Base-by-base conservation (phyloP, 2,329 filamentous ascomycete genomes). In the Cladosporium sp. region DNA sequence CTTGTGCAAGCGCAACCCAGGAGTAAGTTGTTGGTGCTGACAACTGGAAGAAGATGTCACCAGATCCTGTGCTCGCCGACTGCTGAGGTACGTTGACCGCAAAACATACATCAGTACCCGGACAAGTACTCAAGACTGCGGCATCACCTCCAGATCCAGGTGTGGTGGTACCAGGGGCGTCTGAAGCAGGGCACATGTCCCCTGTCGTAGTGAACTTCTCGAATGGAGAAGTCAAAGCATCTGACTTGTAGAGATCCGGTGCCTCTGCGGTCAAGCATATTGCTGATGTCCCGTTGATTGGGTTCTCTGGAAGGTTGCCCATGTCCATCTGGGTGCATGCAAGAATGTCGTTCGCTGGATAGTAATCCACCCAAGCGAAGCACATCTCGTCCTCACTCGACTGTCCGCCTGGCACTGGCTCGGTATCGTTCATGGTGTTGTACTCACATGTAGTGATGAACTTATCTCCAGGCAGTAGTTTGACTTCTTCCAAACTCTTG, bases 1-100 rank as follows among this genome's bases (percentile, higher is more conserved):
- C 86, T 72, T 87, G 84, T 7, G 85, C 86, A 5, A 88, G 73
- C 2, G 80, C 83, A 40, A 86, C 80, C 83, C 84, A 88, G 74
- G 81, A 75, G 71, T 85, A 81, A 3, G 74, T 78, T 53, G 79
- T 81, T 2, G 86, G 85, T 3, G 83, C 84, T 55, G 80, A 81
- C 53, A 88, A 79, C 66, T 86, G 84, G 72, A 88, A 83, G 74
- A 81, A 88, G 63, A 88, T 83, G 67, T 86, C 83, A 28, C 85
- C 85, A 40, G 71, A 78, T 14, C 82, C 82, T 21, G 80, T 81
- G 2, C 78, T 80, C 1, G 81, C 81, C 3, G 85, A 86, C 26
- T 76, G 72, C 21, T 81, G 73, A 2, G 86, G 85, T 5, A 88
- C 81, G 71, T 85, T 86, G 66, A 88, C 77, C 7, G 78, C 77